Evolutionary conservation across 1,284 basidiomycete species (phyloP).

Genomic region (Pseudozyma sp.): DNA sequence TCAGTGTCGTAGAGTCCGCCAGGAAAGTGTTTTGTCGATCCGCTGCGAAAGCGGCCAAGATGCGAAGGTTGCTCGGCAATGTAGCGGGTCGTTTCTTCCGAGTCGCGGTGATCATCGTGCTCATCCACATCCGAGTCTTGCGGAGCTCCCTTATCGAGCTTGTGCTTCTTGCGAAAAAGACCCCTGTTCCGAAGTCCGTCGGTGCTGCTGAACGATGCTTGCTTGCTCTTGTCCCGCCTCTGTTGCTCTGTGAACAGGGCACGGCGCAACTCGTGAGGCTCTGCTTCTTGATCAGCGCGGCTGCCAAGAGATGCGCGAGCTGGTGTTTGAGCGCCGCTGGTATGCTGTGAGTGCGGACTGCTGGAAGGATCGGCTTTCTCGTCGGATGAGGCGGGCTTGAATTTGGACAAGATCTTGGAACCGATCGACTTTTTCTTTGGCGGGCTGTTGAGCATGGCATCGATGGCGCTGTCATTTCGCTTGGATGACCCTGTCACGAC

Average conservation of each 20-base stretch:
- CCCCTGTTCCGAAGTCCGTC: conserved; percentile 22
- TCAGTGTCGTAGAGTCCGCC: conserved; percentile 35
- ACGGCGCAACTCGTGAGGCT: conserved; percentile 16
- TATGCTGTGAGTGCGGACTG: conserved; percentile 5
- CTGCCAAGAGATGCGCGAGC: background rate
- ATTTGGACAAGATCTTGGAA: conserved; percentile 40
- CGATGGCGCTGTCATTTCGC: background rate
- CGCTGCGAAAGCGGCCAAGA: conserved; percentile 8
- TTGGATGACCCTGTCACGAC: conserved; percentile 1
- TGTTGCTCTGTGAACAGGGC: conserved; percentile 31
- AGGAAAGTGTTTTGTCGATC: conserved; percentile 33
- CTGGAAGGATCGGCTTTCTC: conserved; percentile 4
- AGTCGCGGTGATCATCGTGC: conserved; percentile 2
- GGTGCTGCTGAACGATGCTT: conserved; percentile 11
- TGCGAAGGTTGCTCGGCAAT: conserved; percentile 7
- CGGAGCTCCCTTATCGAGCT: background rate
- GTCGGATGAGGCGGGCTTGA: conserved; percentile 17
- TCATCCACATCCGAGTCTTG: conserved; percentile 20
- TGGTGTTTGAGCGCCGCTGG: conserved; percentile 24
- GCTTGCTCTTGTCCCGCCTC: conserved; percentile 9
- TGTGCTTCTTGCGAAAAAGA: conserved; percentile 17
- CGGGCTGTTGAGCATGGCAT: background rate
- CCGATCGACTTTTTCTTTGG: conserved; percentile 35
- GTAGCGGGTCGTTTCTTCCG: conserved; percentile 9
- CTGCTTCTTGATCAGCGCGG: conserved; percentile 1